A percentile compares a stretch with the other conserved stretches of the same genome.
These are phyloP conservation scores for Lepraria neglecta DNA, from an alignment of 495 filamentous ascomycete genomes.

Conservation along the genomic window DNA sequence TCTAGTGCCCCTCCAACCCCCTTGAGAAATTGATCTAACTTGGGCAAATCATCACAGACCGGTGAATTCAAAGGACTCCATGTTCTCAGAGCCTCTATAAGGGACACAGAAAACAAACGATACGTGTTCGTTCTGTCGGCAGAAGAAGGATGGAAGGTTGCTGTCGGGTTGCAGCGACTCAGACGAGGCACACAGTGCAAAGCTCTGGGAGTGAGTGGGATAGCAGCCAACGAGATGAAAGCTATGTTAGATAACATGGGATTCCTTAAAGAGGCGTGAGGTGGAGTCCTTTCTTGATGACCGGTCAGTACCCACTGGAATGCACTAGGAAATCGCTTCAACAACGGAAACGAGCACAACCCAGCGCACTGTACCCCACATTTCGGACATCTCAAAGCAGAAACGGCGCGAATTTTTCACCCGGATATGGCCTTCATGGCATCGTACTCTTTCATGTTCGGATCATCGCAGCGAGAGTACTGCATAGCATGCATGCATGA, in stretches of 20 bases:
- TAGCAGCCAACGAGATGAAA: slow-evolving; percentile 55
- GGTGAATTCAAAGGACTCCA: slow-evolving; percentile 60
- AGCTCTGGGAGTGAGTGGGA: slow-evolving; percentile 56
- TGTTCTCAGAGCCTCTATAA: slow-evolving; percentile 70
- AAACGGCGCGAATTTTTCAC: neutral
- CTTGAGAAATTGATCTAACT: slow-evolving; percentile 27
- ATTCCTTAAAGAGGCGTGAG: slow-evolving; percentile 38
- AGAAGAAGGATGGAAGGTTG: slow-evolving; percentile 90
- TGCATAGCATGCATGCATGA: slow-evolving; percentile 13
- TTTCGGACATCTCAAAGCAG: neutral
- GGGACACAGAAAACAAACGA: slow-evolving; percentile 75
- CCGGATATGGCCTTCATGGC: too few species aligned
- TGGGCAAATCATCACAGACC: slow-evolving; percentile 39
- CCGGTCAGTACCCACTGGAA: slow-evolving; percentile 20
- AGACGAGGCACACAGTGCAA: slow-evolving; percentile 63
- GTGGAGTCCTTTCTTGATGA: neutral
- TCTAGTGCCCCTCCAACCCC: slow-evolving; percentile 34
- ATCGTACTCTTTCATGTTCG: neutral
- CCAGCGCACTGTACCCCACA: neutral
- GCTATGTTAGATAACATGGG: slow-evolving; percentile 56
- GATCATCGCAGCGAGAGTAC: slow-evolving; percentile 12
- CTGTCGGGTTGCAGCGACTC: slow-evolving; percentile 68
- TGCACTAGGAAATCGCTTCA: slow-evolving; percentile 10
- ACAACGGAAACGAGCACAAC: neutral
- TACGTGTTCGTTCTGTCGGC: slow-evolving; percentile 79